These are phyloP conservation scores for Penicillium argentinense DNA, from an alignment of 495 filamentous ascomycete species.

Conservation along the genomic window DNA sequence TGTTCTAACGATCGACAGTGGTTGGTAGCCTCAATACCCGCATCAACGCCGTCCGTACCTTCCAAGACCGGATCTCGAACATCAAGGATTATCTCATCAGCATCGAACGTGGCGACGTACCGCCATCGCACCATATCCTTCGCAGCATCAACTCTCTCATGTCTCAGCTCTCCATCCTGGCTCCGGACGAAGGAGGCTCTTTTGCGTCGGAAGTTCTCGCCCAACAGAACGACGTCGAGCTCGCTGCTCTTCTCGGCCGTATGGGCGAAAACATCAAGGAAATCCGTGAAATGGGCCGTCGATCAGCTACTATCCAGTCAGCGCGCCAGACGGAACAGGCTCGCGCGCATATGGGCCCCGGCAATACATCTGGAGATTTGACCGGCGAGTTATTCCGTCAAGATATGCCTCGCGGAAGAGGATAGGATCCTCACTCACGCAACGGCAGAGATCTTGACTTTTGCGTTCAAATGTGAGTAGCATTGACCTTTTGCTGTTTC, in stretches of 20 bases:
- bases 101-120: constrained; percentile 33
- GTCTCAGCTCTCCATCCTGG: constrained; percentile 54
- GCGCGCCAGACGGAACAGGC: constrained; percentile 30
- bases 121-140: constrained; percentile 47
- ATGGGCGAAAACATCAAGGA: constrained; percentile 66
- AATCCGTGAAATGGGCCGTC: constrained; percentile 68
- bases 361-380: constrained; percentile 20
- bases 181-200: constrained; percentile 51
- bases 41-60: constrained; percentile 87
- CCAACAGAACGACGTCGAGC: constrained; percentile 74
- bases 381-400: constrained; percentile 29
- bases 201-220: constrained; percentile 63
- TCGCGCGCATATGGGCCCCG: constrained; percentile 26
- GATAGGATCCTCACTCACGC: not conserved
- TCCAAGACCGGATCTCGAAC: constrained; percentile 79
- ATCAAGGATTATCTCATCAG: constrained; percentile 77
- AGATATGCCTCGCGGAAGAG: not conserved
- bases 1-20: constrained; percentile 41
- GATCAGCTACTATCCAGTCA: constrained; percentile 62
- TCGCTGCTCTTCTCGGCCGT: constrained; percentile 68
- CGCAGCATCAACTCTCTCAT: constrained; percentile 59
- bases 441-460: not conserved
- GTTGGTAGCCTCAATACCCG: constrained; percentile 77
- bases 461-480: not conserved
- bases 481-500: too few relatives aligned